These are phyloP conservation scores for Antarctomyces pellizariae DNA, from an alignment of 495 filamentous ascomycete genomes.

Conservation along the genomic window DNA sequence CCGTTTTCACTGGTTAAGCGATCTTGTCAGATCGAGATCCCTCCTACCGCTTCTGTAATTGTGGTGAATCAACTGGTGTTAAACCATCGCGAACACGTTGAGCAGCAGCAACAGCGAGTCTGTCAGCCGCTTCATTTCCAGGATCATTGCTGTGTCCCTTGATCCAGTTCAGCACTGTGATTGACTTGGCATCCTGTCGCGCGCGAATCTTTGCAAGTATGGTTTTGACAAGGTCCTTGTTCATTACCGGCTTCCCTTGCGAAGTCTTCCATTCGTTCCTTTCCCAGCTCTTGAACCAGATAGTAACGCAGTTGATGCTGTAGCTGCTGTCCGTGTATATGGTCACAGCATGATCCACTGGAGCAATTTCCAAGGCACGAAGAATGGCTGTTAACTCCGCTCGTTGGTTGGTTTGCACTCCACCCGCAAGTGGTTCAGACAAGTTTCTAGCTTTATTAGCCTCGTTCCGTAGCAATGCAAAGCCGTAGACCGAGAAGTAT, in stretches of 20 bases:
- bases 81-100: too few species aligned
- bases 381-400: slow-evolving; percentile 79
- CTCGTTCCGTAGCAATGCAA: background rate
- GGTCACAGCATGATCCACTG: slow-evolving; percentile 28
- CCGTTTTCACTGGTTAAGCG: too few species aligned
- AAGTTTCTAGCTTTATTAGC: slow-evolving; percentile 37
- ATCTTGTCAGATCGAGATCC: too few species aligned
- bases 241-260: slow-evolving; percentile 48
- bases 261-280: slow-evolving; percentile 58
- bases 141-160: slow-evolving; percentile 49
- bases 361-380: slow-evolving; percentile 57
- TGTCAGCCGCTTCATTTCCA: slow-evolving; percentile 65
- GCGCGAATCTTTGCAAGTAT: slow-evolving; percentile 51
- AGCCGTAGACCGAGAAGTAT: background rate
- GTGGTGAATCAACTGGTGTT: too few species aligned
- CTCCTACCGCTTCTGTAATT: too few species aligned
- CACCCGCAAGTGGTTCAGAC: slow-evolving; percentile 54
- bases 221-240: slow-evolving; percentile 57
- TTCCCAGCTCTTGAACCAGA: slow-evolving; percentile 63
- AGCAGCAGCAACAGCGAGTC: slow-evolving; percentile 35
- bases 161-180: slow-evolving; percentile 62
- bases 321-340: slow-evolving; percentile 76
- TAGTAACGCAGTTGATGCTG: slow-evolving; percentile 69
- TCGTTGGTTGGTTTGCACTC: slow-evolving; percentile 75
- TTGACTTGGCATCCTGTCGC: slow-evolving; percentile 30